These are phyloP conservation scores for Pseudocercospora cruenta DNA, from an alignment of 2,329 filamentous ascomycete species.

Conservation along the genomic window DNA sequence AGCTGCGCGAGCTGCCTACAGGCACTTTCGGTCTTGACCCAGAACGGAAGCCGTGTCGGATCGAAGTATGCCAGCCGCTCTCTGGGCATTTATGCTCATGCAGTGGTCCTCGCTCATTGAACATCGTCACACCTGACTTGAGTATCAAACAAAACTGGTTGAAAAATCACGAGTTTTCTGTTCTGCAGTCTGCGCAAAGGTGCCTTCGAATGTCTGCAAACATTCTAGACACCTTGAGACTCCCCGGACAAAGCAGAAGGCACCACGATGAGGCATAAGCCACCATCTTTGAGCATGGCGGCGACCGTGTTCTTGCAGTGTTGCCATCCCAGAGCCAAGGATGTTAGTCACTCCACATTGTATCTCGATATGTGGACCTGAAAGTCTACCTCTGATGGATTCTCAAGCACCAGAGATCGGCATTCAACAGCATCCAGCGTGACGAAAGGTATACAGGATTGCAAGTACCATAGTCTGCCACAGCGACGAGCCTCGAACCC, in stretches of 20 bases:
- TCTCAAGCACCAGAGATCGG: too few species aligned
- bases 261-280: not conserved
- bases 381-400: not conserved
- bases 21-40: not conserved
- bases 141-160: not conserved
- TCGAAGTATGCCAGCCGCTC: not conserved
- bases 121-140: not conserved
- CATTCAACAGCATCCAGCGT: too few species aligned
- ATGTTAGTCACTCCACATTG: not conserved
- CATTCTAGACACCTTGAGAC: not conserved
- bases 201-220: not conserved
- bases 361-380: not conserved
- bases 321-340: not conserved
- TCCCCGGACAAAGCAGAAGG: not conserved
- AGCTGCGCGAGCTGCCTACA: not conserved
- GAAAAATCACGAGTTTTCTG: not conserved
- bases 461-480: not conserved
- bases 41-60: not conserved
- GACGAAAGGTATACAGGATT: too few species aligned
- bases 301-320: not conserved
- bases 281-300: not conserved
- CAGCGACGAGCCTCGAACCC: not conserved
- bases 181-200: not conserved
- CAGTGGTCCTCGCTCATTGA: not conserved
- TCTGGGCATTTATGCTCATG: not conserved